Conservation (phyloP, 2,329 filamentous ascomycete species). For the Helotiales sp. region DNA sequence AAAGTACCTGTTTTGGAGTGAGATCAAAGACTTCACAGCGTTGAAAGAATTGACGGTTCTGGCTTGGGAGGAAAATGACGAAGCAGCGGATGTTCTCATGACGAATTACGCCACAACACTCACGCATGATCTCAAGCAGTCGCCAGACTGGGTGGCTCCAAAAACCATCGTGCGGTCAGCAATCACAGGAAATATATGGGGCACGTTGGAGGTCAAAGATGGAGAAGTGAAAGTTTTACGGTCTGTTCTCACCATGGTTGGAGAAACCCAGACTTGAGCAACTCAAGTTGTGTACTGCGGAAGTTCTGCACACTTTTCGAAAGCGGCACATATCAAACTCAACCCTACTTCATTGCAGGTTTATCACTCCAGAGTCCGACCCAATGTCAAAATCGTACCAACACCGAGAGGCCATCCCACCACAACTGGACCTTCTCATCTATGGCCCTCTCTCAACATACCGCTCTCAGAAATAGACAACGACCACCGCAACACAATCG, state of each 20-base stretch:
- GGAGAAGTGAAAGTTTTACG: background rate
- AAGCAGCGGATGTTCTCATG: slow-evolving; percentile 12
- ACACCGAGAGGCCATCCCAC: too few species aligned
- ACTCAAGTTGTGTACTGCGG: too few species aligned
- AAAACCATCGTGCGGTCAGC: slow-evolving; percentile 18
- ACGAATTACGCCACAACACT: slow-evolving; percentile 17
- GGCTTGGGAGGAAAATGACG: slow-evolving; percentile 25
- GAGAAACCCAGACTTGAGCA: background rate
- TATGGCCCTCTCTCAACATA: too few species aligned
- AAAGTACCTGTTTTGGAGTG: slow-evolving; percentile 30
- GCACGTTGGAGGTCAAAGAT: slow-evolving; percentile 9
- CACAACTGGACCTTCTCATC: too few species aligned
- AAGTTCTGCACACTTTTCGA: too few species aligned
- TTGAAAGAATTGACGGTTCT: slow-evolving; percentile 30
- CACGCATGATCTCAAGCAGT: slow-evolving; percentile 6
- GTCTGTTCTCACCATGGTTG: too few species aligned
- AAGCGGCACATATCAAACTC: too few species aligned
- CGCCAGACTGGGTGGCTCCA: slow-evolving; percentile 27
- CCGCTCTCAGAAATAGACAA: too few species aligned
- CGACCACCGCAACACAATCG: too few species aligned
- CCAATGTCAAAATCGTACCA: too few species aligned
- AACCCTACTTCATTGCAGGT: too few species aligned
- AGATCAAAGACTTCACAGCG: slow-evolving; percentile 25
- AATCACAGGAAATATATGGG: slow-evolving; percentile 13
- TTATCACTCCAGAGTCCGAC: too few species aligned